Evolutionary conservation across 192 early-diverging fungal genomes (phyloP).

Genomic region (Coemansia sp.): DNA sequence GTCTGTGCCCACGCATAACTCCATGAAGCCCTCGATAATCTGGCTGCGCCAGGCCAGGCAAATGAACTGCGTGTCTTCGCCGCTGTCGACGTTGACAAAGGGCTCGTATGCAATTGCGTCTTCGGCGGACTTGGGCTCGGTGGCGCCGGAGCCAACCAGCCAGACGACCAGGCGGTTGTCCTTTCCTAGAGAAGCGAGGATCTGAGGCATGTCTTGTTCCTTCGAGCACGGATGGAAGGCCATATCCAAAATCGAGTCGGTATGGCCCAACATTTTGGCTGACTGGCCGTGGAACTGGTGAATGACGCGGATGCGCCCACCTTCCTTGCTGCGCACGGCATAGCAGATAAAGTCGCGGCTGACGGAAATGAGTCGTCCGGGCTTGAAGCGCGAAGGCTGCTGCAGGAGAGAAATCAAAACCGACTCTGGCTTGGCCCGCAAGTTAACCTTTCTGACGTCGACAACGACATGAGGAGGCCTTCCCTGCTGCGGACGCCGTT

Average conservation of each 20-base stretch:
- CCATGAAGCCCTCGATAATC: conserved; percentile 30
- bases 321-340: conserved; percentile 53
- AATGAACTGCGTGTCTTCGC: conserved; percentile 43
- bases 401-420: conserved; percentile 49
- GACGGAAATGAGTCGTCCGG: conserved; percentile 42
- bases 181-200: conserved; percentile 49
- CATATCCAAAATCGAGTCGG: conserved; percentile 48
- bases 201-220: conserved; percentile 37
- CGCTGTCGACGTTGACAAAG: conserved; percentile 48
- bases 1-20: conserved; percentile 48
- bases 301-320: conserved; percentile 48
- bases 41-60: conserved; percentile 40
- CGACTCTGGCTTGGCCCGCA: conserved; percentile 34
- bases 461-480: conserved; percentile 15
- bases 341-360: conserved; percentile 56
- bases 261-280: conserved; percentile 52
- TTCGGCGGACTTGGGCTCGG: conserved; percentile 19
- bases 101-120: conserved; percentile 49
- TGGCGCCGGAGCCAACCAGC: conserved; percentile 41
- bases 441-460: conserved; percentile 33
- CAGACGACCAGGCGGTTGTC: conserved; percentile 53
- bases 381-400: conserved; percentile 40
- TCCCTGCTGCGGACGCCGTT: not conserved
- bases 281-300: conserved; percentile 51
- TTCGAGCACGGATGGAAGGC: conserved; percentile 53